Evolutionary conservation across 1,284 basidiomycete genomes (phyloP).

Genomic region (Fomes fomentarius): DNA sequence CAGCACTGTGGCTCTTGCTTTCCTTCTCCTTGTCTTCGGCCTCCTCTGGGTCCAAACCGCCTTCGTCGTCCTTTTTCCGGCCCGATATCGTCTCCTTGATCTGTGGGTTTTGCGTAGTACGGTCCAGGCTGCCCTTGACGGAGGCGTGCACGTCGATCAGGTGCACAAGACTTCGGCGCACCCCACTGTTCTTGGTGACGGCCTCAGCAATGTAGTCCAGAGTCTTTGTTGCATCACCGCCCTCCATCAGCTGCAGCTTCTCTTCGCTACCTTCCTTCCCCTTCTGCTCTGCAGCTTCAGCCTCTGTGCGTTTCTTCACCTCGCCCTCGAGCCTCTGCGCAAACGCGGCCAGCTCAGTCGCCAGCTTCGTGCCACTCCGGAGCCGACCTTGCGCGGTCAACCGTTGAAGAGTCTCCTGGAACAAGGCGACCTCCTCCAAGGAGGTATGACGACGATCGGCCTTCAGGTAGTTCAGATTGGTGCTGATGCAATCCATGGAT

Average conservation of each 20-base stretch:
- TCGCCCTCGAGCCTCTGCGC: conserved; percentile 37
- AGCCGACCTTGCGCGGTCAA: conserved; percentile 40
- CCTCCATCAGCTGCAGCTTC: conserved; percentile 3
- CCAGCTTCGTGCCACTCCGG: conserved; percentile 34
- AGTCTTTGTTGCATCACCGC: no score
- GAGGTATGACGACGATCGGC: no score
- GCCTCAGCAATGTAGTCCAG: conserved; percentile 32
- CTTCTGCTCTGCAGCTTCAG: no score
- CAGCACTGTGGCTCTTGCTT: conserved; percentile 6
- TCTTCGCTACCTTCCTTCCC: no score
- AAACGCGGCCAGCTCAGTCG: conserved; percentile 39
- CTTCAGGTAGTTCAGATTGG: no score
- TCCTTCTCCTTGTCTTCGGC: conserved; percentile 10
- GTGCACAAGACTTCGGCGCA: conserved; percentile 42
- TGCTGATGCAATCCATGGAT: no score
- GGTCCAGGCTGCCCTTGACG: conserved; percentile 33
- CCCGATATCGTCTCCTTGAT: neutral
- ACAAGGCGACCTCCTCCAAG: conserved; percentile 35
- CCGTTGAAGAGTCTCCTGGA: conserved; percentile 37
- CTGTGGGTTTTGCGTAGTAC: no score
- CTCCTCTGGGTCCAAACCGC: conserved; percentile 9
- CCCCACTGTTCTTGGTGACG: conserved; percentile 20
- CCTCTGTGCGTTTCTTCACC: conserved; percentile 24
- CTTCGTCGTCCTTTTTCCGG: conserved; percentile 3
- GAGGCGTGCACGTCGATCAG: conserved; percentile 49